Conservation (phyloP, 2,329 filamentous ascomycete genomes). For the Colletotrichum ledebouriae region DNA sequence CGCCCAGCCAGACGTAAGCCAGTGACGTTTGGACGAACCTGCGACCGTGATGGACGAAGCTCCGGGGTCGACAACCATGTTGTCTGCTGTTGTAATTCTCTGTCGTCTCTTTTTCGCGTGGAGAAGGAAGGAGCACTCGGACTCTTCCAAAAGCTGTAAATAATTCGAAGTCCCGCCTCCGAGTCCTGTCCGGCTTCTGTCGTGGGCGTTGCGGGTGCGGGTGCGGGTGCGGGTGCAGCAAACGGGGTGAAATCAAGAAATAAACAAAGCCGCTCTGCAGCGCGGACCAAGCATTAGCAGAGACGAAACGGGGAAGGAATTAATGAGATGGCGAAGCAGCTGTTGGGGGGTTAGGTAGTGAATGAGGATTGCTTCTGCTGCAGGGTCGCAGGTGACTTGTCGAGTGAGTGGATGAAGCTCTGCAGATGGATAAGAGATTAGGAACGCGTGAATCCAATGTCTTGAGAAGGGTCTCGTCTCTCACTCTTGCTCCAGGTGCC, state of each 20-base stretch:
- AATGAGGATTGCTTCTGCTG: constrained; percentile 16
- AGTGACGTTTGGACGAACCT: constrained; percentile 54
- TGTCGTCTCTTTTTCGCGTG: constrained; percentile 1
- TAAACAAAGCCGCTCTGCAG: constrained; percentile 42
- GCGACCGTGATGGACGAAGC: constrained; percentile 72
- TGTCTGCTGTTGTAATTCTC: constrained; percentile 15
- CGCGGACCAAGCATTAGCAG: constrained; percentile 38
- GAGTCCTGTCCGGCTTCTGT: too few species aligned
- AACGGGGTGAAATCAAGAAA: constrained; percentile 36
- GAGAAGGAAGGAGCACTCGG: background rate
- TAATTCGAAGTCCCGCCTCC: constrained; percentile 22
- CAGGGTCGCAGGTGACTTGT: background rate
- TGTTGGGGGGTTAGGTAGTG: constrained; percentile 28
- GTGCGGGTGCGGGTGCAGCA: background rate
- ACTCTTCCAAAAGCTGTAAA: constrained; percentile 27
- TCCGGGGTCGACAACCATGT: constrained; percentile 55
- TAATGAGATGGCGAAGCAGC: constrained; percentile 24
- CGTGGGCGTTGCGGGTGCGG: background rate
- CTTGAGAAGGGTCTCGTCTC: background rate
- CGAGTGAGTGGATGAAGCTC: constrained; percentile 25
- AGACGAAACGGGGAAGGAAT: background rate
- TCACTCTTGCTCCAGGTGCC: constrained; percentile 16
- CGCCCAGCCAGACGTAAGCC: background rate
- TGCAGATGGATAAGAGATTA: constrained; percentile 42
- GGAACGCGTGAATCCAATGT: background rate